phyloP scores from a whole-genome alignment of 2,329 filamentous ascomycete species.

The Paraphoma chrysanthemicola region DNA sequence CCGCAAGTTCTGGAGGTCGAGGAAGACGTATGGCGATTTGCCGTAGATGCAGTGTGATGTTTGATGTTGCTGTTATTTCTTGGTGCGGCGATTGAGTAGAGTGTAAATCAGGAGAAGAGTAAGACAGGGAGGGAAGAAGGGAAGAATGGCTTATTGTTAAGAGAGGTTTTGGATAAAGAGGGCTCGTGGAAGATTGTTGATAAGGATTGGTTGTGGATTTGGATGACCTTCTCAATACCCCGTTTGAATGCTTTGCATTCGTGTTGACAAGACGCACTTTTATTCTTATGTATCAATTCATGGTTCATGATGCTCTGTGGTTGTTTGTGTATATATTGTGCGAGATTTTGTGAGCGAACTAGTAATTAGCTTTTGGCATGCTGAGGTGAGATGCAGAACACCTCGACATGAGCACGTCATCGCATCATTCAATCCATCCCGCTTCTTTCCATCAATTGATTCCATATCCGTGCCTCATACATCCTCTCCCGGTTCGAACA shows the following conservation, averaged over 20 bases:
- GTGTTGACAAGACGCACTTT: not conserved
- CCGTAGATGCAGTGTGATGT: conserved; percentile 6
- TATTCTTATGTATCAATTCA: not conserved
- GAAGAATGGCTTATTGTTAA: not conserved
- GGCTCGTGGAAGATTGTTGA: too few relatives aligned
- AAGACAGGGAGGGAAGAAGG: not conserved
- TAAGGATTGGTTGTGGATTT: not conserved
- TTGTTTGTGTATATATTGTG: not conserved
- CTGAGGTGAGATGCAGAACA: too few relatives aligned
- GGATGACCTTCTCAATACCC: conserved; percentile 3
- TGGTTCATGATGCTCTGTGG: not conserved
- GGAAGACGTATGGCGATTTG: conserved; percentile 33
- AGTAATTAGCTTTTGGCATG: too few relatives aligned
- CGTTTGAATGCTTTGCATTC: not conserved
- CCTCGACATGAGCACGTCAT: too few relatives aligned
- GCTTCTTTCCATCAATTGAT: not conserved
- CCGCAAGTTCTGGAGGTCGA: conserved; percentile 44
- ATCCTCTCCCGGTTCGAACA: not conserved
- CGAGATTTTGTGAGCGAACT: too few relatives aligned
- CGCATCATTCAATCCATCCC: not conserved
- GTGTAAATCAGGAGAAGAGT: too few relatives aligned
- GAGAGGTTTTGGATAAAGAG: not conserved
- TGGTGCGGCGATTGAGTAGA: too few relatives aligned
- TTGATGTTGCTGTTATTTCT: too few relatives aligned
- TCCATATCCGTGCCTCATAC: not conserved